Evolutionary conservation across 495 filamentous ascomycete species (phyloP), one percentile per base, ranked within the genome.

Genomic region (Umbilicaria muhlenbergii): DNA sequence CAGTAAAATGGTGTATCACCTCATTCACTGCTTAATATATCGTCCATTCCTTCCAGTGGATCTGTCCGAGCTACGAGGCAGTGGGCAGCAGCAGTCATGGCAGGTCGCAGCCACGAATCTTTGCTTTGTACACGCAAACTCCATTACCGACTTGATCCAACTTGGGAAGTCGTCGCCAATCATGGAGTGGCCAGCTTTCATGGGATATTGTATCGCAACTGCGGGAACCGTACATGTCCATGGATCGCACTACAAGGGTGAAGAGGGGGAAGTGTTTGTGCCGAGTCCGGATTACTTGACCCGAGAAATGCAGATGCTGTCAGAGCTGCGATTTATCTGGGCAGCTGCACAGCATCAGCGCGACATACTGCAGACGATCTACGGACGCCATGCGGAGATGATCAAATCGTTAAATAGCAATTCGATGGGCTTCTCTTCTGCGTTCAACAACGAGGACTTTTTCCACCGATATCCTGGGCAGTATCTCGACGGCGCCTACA

Each of bases 221-320:
- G 85, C 85, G 8, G 83, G 82, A 4, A 88, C 82, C 2, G 83
- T 92, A 0, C 83, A 89, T 48, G 77, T 89, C 33, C 85, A 92
- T 48, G 85, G 84, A 5, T 75, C 81, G 13, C 79, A 88, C 47
- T 92, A 92, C 58, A 74, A 75, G 36, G 70, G 70, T 32, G 72
- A 72, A 10, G 74, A 76, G 43, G 69, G 71, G 3, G 81, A 81
- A 19, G 76, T 80, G 17, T 80, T 75, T 41, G 65, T 70, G 0
- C 66, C 67, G 6, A 83, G 79, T 16, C 68, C 77, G 0, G 80
- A 86, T 6, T 86, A 83, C 43, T 57, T 91, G 11, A 72, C 77
- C 4, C 69, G 80, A 16, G 84, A 85, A 52, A 82, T 88, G 75
- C 75, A 81, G 39, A 80, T 86, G 53, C 66, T 89, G 17, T 70